phyloP scores from a whole-genome alignment of 108 stramenopile species.

The Aureococcus anophagefferens region DNA sequence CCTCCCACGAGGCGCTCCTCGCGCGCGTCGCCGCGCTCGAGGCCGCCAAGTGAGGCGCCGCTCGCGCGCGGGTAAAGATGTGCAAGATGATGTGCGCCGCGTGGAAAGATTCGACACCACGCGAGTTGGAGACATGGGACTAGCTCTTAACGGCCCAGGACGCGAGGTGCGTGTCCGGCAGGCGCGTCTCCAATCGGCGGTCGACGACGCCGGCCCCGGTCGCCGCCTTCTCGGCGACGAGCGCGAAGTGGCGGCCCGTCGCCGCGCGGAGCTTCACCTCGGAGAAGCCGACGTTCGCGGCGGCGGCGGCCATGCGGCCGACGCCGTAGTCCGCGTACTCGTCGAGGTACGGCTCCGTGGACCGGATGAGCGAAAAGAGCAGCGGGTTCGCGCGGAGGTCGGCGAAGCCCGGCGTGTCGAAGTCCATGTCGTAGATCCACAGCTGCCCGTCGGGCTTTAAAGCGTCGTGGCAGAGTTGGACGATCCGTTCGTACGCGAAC shows the following conservation, averaged over 20 bases:
- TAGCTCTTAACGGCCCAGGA: not conserved
- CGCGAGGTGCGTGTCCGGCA: not conserved
- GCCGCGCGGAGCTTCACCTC: conserved; percentile 43
- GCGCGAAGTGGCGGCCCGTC: conserved; percentile 65
- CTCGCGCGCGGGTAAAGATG: too few species aligned
- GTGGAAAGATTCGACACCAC: too few species aligned
- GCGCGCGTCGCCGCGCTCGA: not conserved
- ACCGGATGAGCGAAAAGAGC: conserved; percentile 55
- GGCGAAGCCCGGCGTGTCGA: conserved; percentile 62
- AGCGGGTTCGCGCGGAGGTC: conserved; percentile 62
- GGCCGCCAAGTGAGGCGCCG: too few species aligned
- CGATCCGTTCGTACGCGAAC: conserved; percentile 34
- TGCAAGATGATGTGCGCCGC: too few species aligned
- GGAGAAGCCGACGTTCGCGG: conserved; percentile 29
- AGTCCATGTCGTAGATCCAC: conserved; percentile 73
- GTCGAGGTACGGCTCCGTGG: conserved; percentile 69
- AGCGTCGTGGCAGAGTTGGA: conserved; percentile 51
- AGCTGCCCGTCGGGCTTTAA: conserved; percentile 56
- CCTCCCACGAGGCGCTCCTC: not conserved
- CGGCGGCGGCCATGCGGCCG: conserved; percentile 46
- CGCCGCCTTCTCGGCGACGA: conserved; percentile 53
- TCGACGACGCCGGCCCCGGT: not conserved
- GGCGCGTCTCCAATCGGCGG: not conserved
- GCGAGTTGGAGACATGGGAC: too few species aligned
- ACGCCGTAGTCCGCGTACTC: conserved; percentile 52